Evolutionary conservation across 257 asterid species (phyloP).

Genomic region (Primulina huaijiensis): DNA sequence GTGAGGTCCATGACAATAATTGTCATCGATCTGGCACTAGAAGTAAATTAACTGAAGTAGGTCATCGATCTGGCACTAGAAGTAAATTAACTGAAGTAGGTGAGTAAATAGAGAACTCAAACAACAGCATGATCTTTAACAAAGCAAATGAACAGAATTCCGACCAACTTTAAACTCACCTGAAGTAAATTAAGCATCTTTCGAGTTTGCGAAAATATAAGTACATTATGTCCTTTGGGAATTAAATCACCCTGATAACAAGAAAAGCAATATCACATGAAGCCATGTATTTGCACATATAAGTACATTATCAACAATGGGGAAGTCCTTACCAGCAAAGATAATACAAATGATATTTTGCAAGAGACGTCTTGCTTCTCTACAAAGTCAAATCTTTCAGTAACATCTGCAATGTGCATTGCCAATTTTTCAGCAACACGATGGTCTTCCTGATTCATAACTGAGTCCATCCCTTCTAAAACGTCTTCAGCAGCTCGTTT

Average conservation of each 20-base stretch:
- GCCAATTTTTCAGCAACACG: constrained; percentile 83
- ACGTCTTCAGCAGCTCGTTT: constrained; percentile 98
- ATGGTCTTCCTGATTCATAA: constrained; percentile 58
- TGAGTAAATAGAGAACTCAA: constrained; percentile 14
- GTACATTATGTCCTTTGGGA: constrained; percentile 90
- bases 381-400: constrained; percentile 64
- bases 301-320: constrained; percentile 5
- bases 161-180: constrained; percentile 41
- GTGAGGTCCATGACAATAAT: not conserved
- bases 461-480: constrained; percentile 90
- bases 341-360: constrained; percentile 72
- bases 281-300: not conserved
- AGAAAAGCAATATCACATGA: constrained; percentile 26
- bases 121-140: not conserved
- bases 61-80: not conserved
- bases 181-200: constrained; percentile 89
- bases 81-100: not conserved
- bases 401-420: constrained; percentile 83
- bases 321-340: constrained; percentile 62
- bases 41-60: not conserved
- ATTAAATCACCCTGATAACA: constrained; percentile 60
- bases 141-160: constrained; percentile 17
- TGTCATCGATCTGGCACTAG: not conserved
- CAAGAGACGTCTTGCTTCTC: constrained; percentile 73
- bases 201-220: constrained; percentile 89